Conservation (phyloP, 164 flowering plant species). For the Magnolia kwangsiensis region DNA sequence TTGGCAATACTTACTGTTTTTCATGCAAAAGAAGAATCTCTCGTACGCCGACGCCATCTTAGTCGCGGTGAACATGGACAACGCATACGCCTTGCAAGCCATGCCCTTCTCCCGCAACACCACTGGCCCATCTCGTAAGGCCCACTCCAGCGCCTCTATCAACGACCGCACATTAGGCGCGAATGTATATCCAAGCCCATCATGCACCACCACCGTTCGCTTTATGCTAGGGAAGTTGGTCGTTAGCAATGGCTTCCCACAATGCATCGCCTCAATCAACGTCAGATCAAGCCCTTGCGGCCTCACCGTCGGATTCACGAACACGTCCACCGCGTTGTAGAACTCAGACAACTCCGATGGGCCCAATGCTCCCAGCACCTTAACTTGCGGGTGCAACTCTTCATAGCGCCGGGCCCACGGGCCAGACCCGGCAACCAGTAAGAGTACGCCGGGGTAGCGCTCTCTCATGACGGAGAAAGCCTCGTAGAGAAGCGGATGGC, state of each 20-base stretch:
- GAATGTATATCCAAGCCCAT: conserved; percentile 45
- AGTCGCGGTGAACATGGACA: conserved; percentile 42
- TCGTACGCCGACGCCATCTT: conserved; percentile 66
- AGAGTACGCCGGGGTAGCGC: conserved; percentile 25
- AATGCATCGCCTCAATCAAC: conserved; percentile 56
- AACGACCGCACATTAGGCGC: conserved; percentile 50
- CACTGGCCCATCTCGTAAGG: conserved; percentile 31
- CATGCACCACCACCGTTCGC: conserved; percentile 41
- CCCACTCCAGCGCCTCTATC: conserved; percentile 37
- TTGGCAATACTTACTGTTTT: conserved; percentile 35
- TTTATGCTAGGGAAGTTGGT: conserved; percentile 55
- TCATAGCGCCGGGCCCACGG: conserved; percentile 51
- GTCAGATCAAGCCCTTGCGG: conserved; percentile 69
- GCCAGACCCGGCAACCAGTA: conserved; percentile 61
- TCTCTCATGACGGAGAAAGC: conserved; percentile 35
- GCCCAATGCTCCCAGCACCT: conserved; percentile 42
- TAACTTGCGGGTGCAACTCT: conserved; percentile 39
- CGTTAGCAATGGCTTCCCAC: conserved; percentile 55
- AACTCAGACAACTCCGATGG: conserved; percentile 34
- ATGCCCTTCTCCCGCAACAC: conserved; percentile 35
- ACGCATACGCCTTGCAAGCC: conserved; percentile 33
- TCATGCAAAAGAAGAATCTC: conserved; percentile 56
- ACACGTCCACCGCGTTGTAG: conserved; percentile 56
- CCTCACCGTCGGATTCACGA: conserved; percentile 61
- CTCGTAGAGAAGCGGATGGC: conserved; percentile 51